Conservation (phyloP, 139 green algal genomes). For the Marvania coccoides region DNA sequence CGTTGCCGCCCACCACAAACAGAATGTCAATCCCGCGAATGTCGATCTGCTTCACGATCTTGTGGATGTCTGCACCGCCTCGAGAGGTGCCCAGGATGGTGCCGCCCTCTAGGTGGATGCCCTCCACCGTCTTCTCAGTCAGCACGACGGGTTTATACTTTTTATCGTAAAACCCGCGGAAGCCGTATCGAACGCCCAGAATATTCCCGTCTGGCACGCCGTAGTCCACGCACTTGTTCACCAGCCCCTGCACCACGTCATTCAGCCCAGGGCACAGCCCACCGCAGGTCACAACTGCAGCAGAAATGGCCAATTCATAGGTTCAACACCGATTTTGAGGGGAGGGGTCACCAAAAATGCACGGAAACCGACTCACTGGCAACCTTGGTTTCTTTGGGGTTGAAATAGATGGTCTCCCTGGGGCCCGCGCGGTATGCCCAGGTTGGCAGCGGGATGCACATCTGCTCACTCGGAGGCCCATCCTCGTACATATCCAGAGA, state of each 20-base stretch:
- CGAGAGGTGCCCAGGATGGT: constrained; percentile 93
- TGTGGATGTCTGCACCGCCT: constrained; percentile 84
- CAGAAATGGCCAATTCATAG: no score
- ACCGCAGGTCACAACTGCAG: constrained; percentile 89
- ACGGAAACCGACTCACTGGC: constrained; percentile 24
- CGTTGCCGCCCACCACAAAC: constrained; percentile 92
- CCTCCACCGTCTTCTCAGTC: constrained; percentile 72
- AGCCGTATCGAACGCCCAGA: constrained; percentile 83
- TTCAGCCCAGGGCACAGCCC: constrained; percentile 97
- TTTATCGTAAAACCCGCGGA: constrained; percentile 76
- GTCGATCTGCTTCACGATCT: constrained; percentile 95
- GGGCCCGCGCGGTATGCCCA: constrained; percentile 77
- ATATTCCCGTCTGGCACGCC: constrained; percentile 84
- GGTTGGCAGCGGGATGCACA: constrained; percentile 68
- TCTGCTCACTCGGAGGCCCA: constrained; percentile 28
- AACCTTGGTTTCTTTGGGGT: constrained; percentile 57
- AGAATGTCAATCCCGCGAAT: constrained; percentile 95
- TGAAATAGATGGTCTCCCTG: constrained; percentile 77
- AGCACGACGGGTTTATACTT: constrained; percentile 74
- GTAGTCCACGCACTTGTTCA: constrained; percentile 81
- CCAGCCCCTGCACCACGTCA: constrained; percentile 87
- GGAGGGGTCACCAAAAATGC: no score
- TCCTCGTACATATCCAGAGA: no score
- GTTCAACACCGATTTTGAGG: no score
- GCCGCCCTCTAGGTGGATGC: constrained; percentile 92